Evolutionary conservation across 2,329 filamentous ascomycete genomes (phyloP).

Genomic region (Cladophialophora yegresii): DNA sequence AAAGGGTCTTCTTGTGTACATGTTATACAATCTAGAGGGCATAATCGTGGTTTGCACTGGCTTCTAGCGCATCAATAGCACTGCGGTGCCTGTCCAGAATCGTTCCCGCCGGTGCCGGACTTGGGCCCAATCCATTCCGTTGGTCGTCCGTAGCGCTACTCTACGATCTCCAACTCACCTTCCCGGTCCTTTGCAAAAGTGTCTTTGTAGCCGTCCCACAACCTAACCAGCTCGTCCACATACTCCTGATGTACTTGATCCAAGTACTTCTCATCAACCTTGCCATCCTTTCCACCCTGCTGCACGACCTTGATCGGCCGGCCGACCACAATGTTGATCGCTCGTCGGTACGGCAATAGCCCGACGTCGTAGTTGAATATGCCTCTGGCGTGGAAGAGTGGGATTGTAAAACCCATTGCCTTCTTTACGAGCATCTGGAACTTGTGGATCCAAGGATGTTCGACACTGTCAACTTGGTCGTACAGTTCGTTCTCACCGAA

Average conservation of each 20-base stretch:
- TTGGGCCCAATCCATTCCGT: neutral
- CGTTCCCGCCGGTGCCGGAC: neutral
- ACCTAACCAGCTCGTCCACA: conserved; percentile 58
- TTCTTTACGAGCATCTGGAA: conserved; percentile 83
- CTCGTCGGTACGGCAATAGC: conserved; percentile 86
- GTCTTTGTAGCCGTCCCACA: conserved; percentile 53
- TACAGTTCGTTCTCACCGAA: conserved; percentile 98
- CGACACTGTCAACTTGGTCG: conserved; percentile 76
- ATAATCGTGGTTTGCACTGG: neutral
- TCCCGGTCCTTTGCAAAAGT: conserved; percentile 48
- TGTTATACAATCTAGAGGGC: neutral
- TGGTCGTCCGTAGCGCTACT: neutral
- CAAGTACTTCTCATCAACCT: conserved; percentile 73
- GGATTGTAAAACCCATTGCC: conserved; percentile 86
- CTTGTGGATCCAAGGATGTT: conserved; percentile 76
- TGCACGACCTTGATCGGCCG: conserved; percentile 71
- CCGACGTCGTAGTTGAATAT: conserved; percentile 98
- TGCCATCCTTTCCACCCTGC: conserved; percentile 58
- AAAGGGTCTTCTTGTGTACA: neutral
- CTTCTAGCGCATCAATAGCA: neutral
- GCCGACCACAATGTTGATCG: conserved; percentile 87
- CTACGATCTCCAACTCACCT: conserved; percentile 48
- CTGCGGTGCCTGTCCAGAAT: neutral
- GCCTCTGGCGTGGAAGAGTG: conserved; percentile 83
- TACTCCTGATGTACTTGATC: conserved; percentile 79